These are phyloP conservation scores for Cutaneotrichosporon sp. DNA, from an alignment of 1,284 basidiomycete genomes.

Conservation along the genomic window DNA sequence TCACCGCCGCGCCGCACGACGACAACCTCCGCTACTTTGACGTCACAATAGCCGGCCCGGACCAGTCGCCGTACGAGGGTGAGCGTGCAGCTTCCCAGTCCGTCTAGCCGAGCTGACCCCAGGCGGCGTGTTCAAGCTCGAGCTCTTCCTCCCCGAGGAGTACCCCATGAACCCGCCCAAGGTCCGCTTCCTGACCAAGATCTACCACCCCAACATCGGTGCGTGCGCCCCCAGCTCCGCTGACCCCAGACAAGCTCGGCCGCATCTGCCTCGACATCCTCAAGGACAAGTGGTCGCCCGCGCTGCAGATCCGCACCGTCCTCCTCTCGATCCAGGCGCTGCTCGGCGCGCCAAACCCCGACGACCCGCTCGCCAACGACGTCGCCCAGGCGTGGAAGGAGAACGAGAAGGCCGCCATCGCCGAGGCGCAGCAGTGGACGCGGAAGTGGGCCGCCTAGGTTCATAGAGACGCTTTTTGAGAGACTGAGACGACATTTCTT, in stretches of 20 bases:
- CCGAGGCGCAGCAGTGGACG: constrained; percentile 91
- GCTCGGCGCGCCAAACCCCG: constrained; percentile 93
- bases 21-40: constrained; percentile 99
- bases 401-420: constrained; percentile 87
- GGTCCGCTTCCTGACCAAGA: constrained; percentile 97
- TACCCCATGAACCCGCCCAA: constrained; percentile 99
- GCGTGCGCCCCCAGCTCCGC: constrained; percentile 27
- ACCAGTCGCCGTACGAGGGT: constrained; percentile 93
- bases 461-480: not conserved
- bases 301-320: constrained; percentile 96
- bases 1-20: constrained; percentile 89
- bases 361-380: constrained; percentile 90
- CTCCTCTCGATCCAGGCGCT: constrained; percentile 95
- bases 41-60: constrained; percentile 92
- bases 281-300: constrained; percentile 99
- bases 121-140: constrained; percentile 93
- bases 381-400: constrained; percentile 99
- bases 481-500: not conserved
- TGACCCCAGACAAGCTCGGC: constrained; percentile 82
- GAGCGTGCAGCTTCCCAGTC: constrained; percentile 54
- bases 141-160: constrained; percentile 96
- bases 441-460: constrained; percentile 30
- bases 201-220: constrained; percentile 99
- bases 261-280: constrained; percentile 97
- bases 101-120: constrained; percentile 6